A percentile compares a stretch with the other conserved stretches of the same genome.
Evolutionary conservation across 805 yeast species (phyloP).

Genomic region (Kodamaea leandrae): DNA sequence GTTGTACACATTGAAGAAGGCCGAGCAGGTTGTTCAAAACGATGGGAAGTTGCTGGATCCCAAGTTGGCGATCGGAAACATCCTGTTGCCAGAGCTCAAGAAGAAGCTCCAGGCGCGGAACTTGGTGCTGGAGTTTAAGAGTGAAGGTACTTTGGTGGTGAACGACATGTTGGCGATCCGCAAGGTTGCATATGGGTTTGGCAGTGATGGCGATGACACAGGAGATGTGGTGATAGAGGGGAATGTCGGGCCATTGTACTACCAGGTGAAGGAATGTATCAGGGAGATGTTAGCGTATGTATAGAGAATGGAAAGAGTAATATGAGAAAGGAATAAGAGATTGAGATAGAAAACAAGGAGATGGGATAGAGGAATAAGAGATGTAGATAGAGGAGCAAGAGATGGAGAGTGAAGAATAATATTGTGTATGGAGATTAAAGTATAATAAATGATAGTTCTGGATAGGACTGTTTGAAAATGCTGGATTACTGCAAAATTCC

Average conservation of each 20-base stretch:
- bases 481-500: no score
- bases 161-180: slow-evolving; percentile 73
- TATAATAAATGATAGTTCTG: no score
- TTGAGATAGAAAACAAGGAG: background rate
- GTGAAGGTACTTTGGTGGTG: slow-evolving; percentile 89
- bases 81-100: slow-evolving; percentile 76
- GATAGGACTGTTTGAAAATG: no score
- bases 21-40: slow-evolving; percentile 16
- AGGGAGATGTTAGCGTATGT: slow-evolving; percentile 74
- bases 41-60: slow-evolving; percentile 19
- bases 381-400: background rate
- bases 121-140: slow-evolving; percentile 80
- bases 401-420: no score
- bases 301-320: slow-evolving; percentile 2
- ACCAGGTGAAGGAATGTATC: slow-evolving; percentile 70
- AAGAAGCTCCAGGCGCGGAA: slow-evolving; percentile 56
- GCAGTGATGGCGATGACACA: slow-evolving; percentile 52
- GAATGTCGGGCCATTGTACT: slow-evolving; percentile 67
- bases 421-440: no score
- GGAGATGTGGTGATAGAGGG: slow-evolving; percentile 90
- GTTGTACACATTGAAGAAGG: slow-evolving; percentile 29
- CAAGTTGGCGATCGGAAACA: slow-evolving; percentile 81
- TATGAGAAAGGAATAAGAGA: background rate
- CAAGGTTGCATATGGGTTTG: slow-evolving; percentile 48
- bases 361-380: background rate